Percentiles rank a stretch among this genome's conserved stretches.
Conservation (phyloP, 78 protist species). For the Chrysochromulina tobinii region DNA sequence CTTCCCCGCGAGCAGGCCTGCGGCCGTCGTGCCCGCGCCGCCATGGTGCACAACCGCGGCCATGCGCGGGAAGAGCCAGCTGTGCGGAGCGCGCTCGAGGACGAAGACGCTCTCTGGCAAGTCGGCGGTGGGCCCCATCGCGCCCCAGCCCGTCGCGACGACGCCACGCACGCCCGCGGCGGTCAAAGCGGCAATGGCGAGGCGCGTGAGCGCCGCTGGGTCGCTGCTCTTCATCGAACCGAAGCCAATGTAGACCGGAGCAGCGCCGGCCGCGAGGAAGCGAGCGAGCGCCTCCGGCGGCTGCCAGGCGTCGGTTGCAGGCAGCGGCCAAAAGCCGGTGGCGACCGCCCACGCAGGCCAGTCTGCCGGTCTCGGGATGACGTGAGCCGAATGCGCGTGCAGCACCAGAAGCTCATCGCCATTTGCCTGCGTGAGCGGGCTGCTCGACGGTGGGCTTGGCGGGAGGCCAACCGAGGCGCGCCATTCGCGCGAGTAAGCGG, state of each 20-base stretch:
- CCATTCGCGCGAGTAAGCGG: too few relatives aligned
- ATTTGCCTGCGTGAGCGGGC: too few relatives aligned
- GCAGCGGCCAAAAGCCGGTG: too few relatives aligned
- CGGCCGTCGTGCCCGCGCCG: slow-evolving; percentile 82
- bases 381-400: too few relatives aligned
- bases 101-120: not conserved
- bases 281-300: not conserved
- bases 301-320: not conserved
- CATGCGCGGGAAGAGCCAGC: slow-evolving; percentile 65
- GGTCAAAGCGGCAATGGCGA: not conserved
- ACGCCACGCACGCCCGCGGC: not conserved
- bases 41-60: slow-evolving; percentile 76
- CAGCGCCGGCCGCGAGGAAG: not conserved
- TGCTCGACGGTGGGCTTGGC: too few relatives aligned
- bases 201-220: too few relatives aligned
- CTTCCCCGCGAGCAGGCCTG: slow-evolving; percentile 57
- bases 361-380: too few relatives aligned
- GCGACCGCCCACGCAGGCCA: too few relatives aligned
- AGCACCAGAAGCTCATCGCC: too few relatives aligned
- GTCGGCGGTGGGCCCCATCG: not conserved
- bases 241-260: slow-evolving; percentile 30
- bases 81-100: slow-evolving; percentile 50
- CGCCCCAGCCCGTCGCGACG: not conserved
- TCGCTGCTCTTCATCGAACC: not conserved
- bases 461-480: too few relatives aligned